phyloP scores from a whole-genome alignment of 306 rosid genomes.

The Rosa persica region DNA sequence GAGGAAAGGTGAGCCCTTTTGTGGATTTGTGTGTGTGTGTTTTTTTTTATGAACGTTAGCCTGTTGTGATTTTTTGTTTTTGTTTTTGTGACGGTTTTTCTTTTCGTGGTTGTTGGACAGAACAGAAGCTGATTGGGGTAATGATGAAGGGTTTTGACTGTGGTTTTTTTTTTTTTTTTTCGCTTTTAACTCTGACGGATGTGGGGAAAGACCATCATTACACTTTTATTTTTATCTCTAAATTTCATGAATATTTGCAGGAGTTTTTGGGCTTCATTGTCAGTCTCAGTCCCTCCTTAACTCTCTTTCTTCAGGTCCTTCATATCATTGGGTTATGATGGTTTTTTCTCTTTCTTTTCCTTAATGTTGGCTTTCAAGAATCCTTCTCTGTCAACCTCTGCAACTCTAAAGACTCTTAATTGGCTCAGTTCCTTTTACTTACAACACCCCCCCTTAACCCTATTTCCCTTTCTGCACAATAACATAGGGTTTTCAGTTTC shows the following conservation, averaged over 20 bases:
- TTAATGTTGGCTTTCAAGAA: constrained; percentile 36
- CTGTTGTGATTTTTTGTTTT: not conserved
- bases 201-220: constrained; percentile 42
- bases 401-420: not conserved
- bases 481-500: constrained; percentile 22
- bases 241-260: constrained; percentile 32
- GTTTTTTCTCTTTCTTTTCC: constrained; percentile 1
- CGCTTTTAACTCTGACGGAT: constrained; percentile 34
- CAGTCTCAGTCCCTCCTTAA: constrained; percentile 32
- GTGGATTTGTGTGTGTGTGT: not conserved
- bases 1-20: constrained; percentile 15
- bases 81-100: constrained; percentile 4
- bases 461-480: constrained; percentile 3
- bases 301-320: constrained; percentile 26
- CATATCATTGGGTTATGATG: constrained; percentile 33
- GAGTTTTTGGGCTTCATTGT: constrained; percentile 21
- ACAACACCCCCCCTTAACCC: not conserved
- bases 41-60: constrained; percentile 3
- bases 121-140: constrained; percentile 53
- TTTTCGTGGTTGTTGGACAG: constrained; percentile 26
- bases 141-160: constrained; percentile 53
- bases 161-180: not conserved
- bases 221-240: constrained; percentile 31
- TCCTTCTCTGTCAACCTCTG: constrained; percentile 48
- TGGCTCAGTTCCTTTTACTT: constrained; percentile 15